Evolutionary conservation across 192 early-diverging fungal species (phyloP).

Genomic region (Backusella circina): DNA sequence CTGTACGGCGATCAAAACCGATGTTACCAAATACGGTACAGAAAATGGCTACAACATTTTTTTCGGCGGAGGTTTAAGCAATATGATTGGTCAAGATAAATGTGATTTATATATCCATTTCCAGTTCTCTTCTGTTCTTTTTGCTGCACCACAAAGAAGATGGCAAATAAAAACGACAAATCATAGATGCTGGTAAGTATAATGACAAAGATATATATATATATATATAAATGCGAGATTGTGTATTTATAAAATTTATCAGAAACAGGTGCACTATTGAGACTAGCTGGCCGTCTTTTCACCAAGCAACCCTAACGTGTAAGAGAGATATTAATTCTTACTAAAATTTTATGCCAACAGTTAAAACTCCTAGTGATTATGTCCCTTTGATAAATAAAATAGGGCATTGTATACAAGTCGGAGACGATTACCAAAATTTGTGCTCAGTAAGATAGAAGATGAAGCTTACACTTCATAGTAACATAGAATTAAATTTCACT

Average conservation of each 20-base stretch:
- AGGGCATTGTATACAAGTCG: conserved; percentile 93
- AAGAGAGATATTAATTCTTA: not conserved
- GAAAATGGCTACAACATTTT: not conserved
- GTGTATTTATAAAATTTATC: not conserved
- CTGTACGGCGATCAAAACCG: not conserved
- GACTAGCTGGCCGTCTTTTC: not conserved
- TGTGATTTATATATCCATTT: not conserved
- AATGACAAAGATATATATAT: not conserved
- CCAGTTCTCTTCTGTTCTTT: too few species aligned
- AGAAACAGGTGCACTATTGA: not conserved
- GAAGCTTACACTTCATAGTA: not conserved
- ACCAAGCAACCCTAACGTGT: not conserved
- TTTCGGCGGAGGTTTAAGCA: not conserved
- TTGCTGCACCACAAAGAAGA: not conserved
- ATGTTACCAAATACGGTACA: not conserved
- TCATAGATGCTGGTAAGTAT: not conserved
- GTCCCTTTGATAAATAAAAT: conserved; percentile 78
- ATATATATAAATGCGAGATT: not conserved
- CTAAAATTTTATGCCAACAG: not conserved
- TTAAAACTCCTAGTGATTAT: conserved; percentile 63
- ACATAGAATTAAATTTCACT: not conserved
- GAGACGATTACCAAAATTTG: conserved; percentile 96
- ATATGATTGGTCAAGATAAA: not conserved
- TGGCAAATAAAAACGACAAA: not conserved
- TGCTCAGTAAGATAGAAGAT: conserved; percentile 67